Evolutionary conservation across 2,329 filamentous ascomycete genomes (phyloP).

Genomic region (Lasiodiplodia theobromae): DNA sequence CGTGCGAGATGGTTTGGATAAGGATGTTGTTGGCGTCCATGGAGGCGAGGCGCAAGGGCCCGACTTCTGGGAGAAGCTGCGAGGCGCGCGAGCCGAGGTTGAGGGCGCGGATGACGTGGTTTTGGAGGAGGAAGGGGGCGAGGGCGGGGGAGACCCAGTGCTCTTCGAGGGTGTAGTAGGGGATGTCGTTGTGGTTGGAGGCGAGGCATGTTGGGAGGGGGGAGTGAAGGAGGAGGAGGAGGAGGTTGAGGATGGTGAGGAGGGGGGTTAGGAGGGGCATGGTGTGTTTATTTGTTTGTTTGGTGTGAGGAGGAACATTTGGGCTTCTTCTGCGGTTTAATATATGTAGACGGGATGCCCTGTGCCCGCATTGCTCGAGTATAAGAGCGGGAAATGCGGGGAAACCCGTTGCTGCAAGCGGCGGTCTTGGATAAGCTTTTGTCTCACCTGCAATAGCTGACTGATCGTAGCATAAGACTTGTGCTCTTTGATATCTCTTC

Average conservation of each 20-base stretch:
- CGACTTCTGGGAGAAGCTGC: not conserved
- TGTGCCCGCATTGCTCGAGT: not conserved
- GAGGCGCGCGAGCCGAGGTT: not conserved
- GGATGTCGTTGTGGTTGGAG: not conserved
- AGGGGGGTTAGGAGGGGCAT: not conserved
- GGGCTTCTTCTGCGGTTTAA: not conserved
- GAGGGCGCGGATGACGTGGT: not conserved
- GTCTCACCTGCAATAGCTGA: too few species aligned
- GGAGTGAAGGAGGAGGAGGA: not conserved
- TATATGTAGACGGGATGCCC: not conserved
- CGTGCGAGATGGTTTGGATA: slow-evolving; percentile 27
- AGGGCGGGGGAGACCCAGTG: slow-evolving; percentile 20
- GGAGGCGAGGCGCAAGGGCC: slow-evolving; percentile 5
- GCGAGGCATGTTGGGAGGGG: not conserved
- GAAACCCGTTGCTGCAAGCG: not conserved
- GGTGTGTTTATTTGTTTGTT: not conserved
- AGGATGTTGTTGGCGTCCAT: slow-evolving; percentile 29
- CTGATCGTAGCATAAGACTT: too few species aligned
- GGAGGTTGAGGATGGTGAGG: not conserved
- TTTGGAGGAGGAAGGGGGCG: not conserved
- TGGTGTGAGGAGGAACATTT: not conserved
- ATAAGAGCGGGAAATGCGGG: not conserved
- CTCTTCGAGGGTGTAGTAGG: slow-evolving; percentile 27
- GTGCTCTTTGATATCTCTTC: too few species aligned
- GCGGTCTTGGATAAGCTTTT: too few species aligned